Evolutionary conservation across 768 basidiomycete genomes (phyloP).

Genomic region (Russula earlei): DNA sequence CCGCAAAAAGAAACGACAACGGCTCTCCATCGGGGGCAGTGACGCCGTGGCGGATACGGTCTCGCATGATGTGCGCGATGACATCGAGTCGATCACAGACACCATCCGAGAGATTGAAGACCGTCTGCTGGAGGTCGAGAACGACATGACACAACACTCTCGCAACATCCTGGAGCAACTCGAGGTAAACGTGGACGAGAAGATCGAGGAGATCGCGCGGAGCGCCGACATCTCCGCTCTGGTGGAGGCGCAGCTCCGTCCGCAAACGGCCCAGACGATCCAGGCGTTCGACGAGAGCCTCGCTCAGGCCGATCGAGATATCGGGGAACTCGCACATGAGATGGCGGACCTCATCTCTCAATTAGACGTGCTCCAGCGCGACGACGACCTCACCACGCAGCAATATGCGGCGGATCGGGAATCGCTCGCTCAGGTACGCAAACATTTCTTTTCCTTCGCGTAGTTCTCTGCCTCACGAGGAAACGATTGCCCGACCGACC

Average conservation of each 20-base stretch:
- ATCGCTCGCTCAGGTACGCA: constrained; percentile 22
- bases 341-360: constrained; percentile 9
- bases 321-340: constrained; percentile 15
- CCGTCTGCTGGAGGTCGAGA: constrained; percentile 14
- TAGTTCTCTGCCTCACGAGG: neutral
- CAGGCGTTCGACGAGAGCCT: neutral
- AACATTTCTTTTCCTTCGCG: neutral
- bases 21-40: neutral
- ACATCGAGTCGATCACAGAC: constrained; percentile 10
- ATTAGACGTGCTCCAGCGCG: constrained; percentile 4
- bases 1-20: constrained; percentile 9
- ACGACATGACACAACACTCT: constrained; percentile 16
- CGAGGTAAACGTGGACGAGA: constrained; percentile 15
- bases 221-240: neutral
- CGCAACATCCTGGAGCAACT: constrained; percentile 11
- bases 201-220: constrained; percentile 15
- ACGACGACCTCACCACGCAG: constrained; percentile 2
- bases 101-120: constrained; percentile 13
- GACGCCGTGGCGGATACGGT: neutral
- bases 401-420: constrained; percentile 20
- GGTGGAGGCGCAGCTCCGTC: neutral
- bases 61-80: constrained; percentile 4
- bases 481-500: neutral
- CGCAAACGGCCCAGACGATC: constrained; percentile 3
- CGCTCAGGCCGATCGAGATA: constrained; percentile 10